Evolutionary conservation across 2,329 filamentous ascomycete genomes (phyloP).

Genomic region (Westerdykella ornata): DNA sequence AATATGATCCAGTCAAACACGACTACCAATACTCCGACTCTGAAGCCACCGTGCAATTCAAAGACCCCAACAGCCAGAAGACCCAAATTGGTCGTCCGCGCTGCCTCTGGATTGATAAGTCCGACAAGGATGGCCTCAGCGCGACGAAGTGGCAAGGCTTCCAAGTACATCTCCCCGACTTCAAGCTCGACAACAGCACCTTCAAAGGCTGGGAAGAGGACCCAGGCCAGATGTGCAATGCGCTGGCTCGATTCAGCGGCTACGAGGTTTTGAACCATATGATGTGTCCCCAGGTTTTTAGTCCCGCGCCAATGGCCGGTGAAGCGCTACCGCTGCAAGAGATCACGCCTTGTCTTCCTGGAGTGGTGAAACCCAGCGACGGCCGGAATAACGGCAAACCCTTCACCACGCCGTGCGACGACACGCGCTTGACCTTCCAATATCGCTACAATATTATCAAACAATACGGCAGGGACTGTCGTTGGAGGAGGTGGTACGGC

Average conservation of each 20-base stretch:
- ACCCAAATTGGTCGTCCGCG: not conserved
- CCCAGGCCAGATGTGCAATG: slow-evolving; percentile 1
- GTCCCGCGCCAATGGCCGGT: not conserved
- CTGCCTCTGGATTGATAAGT: slow-evolving; percentile 1
- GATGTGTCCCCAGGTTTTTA: slow-evolving; percentile 1
- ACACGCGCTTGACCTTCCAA: too few species aligned
- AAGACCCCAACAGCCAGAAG: not conserved
- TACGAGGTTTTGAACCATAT: not conserved
- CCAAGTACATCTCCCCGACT: slow-evolving; percentile 2
- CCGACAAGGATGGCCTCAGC: not conserved
- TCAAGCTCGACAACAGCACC: slow-evolving; percentile 1
- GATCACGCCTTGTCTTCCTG: not conserved
- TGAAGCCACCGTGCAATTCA: not conserved
- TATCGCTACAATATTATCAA: too few species aligned
- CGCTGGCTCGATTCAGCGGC: not conserved
- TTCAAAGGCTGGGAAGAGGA: not conserved
- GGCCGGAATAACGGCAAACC: too few species aligned
- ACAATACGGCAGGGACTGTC: too few species aligned
- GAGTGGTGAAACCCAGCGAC: too few species aligned
- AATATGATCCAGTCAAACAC: not conserved
- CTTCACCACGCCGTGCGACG: too few species aligned
- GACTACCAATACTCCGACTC: not conserved
- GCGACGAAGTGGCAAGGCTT: slow-evolving; percentile 1
- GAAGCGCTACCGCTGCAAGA: not conserved
- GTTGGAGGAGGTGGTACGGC: too few species aligned